Evolutionary conservation across 2,329 filamentous ascomycete genomes (phyloP).

Genomic region (Epichloe uncinata): DNA sequence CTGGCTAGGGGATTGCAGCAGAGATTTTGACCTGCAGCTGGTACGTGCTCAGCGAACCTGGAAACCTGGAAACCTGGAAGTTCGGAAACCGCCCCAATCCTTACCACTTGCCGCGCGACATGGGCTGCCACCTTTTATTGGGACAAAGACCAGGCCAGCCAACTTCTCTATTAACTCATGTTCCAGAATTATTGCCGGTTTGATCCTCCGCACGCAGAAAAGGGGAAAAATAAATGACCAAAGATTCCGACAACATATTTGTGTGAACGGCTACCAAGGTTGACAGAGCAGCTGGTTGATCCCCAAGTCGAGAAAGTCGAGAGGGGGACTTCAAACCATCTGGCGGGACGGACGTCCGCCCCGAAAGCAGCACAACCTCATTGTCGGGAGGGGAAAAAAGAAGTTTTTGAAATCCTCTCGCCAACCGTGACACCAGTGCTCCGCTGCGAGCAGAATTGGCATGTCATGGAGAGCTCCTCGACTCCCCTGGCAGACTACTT

Average conservation of each 20-base stretch:
- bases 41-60: slow-evolving; percentile 5
- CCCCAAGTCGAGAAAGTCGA: background rate
- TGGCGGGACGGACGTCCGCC: slow-evolving; percentile 4
- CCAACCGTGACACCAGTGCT: background rate
- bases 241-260: background rate
- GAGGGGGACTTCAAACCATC: background rate
- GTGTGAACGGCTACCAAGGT: background rate
- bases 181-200: slow-evolving; percentile 2
- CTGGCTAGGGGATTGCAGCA: background rate
- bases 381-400: background rate
- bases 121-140: background rate
- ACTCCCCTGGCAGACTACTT: slow-evolving; percentile 61
- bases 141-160: background rate
- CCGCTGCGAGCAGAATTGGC: slow-evolving; percentile 17
- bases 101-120: slow-evolving; percentile 2
- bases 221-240: background rate
- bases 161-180: background rate
- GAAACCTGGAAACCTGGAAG: no score
- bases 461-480: slow-evolving; percentile 48
- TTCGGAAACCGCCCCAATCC: background rate
- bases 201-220: background rate
- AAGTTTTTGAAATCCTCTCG: background rate
- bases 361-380: background rate
- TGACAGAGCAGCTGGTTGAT: background rate
- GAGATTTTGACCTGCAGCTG: slow-evolving; percentile 3